Percentiles rank a stretch among this genome's conserved stretches.
Evolutionary conservation across 345 rosid genomes (phyloP).

Genomic region (Erodium maritimum): DNA sequence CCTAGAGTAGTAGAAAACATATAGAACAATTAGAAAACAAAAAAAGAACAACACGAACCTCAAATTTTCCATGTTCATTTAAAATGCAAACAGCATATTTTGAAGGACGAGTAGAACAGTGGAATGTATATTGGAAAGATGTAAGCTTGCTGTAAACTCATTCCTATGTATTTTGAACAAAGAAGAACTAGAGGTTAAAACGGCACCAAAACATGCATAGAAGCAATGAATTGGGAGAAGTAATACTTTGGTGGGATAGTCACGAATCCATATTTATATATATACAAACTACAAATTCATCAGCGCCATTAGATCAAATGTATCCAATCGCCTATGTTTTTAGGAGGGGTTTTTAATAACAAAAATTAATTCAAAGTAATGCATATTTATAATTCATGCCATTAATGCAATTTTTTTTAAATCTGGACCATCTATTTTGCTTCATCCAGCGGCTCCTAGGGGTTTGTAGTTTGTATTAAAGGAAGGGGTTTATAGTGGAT

Average conservation of each 20-base stretch:
- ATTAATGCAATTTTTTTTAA: no score
- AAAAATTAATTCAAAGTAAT: no score
- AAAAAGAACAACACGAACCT: background rate
- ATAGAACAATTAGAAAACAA: background rate
- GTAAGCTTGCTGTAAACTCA: background rate
- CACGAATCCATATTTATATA: no score
- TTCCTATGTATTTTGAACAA: background rate
- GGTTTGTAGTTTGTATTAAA: no score
- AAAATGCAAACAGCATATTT: background rate
- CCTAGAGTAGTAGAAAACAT: constrained; percentile 6
- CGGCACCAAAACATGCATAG: background rate
- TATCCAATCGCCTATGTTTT: no score
- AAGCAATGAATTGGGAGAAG: no score
- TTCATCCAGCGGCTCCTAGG: no score
- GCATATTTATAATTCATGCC: no score
- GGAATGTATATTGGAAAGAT: background rate
- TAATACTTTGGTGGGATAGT: background rate
- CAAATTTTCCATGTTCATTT: background rate
- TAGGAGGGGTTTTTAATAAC: no score
- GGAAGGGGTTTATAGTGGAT: no score
- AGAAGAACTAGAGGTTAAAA: background rate
- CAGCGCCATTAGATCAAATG: no score
- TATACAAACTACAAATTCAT: background rate
- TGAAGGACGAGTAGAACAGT: background rate
- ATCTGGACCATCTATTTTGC: no score